Base-by-base conservation (phyloP, 345 rosid species). In the Combretum micranthum region DNA sequence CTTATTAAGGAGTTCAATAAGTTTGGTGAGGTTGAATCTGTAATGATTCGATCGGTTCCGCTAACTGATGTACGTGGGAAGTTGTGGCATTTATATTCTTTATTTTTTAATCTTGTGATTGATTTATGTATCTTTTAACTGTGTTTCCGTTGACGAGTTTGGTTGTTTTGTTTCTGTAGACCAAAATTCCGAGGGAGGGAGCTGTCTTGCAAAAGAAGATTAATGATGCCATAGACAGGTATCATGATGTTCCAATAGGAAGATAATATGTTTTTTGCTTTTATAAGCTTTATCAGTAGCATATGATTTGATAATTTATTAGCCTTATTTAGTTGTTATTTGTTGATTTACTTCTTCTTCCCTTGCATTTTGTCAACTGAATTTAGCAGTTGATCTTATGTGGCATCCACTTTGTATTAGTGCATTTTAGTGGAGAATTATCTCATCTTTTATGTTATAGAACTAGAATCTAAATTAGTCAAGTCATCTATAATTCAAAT, bases 21-120 rank as follows among this genome's bases (percentile, higher is more conserved):
- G 65, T 90, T 84, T 55, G 99, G 99, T 55, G 96, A 81, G 56
- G 61, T 90, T 57, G 96, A 94, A 53, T 90, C 99, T 10, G 78
- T 83, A 44, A 87, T 96, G 75, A 85, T 94, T 47, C 92, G 99
- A 15, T 94, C 97, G 1, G 85, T 94, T 19, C 97, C 99, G 0
- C 67, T 87, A 32, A 62, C 69, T 16, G 96, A 94, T 67, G 99
- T 93, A 65, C 78, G 97, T 81, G 14, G 17, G n/a, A 1, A 15
- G 9, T 42, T 8, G 7, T 16, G 13, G 25, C 55, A 39, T 50
- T 20, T n/a, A n/a, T n/a, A n/a, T 47, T 52, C 20, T 21, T 45
- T 15, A 16, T 4, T 32, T 37, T 55, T 37, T 55, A 44, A 18
- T 15, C 39, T 55, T 12, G 54, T 3, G 45, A 61, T 56, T 57